Conservation (phyloP, 345 rosid genomes). For the Brassica rapa region DNA sequence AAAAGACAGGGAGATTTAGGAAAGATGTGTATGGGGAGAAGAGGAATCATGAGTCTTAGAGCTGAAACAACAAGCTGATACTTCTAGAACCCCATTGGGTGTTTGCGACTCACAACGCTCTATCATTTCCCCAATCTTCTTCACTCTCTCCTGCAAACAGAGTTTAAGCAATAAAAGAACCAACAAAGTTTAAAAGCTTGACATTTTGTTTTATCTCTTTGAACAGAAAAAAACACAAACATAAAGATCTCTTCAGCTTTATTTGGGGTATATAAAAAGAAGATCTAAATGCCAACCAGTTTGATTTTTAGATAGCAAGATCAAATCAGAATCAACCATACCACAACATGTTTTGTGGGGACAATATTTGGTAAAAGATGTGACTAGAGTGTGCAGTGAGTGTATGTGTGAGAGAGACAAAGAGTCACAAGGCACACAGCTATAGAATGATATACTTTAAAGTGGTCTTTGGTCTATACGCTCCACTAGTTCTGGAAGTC, state of each 20-base stretch:
- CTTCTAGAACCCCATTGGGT: conserved; percentile 43
- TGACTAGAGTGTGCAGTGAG: conserved; percentile 36
- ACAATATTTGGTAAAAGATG: conserved; percentile 31
- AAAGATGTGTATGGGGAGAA: conserved; percentile 34
- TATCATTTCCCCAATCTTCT: conserved; percentile 38
- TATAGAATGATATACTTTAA: conserved; percentile 19
- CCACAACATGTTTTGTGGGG: conserved; percentile 31
- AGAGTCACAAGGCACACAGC: conserved; percentile 41
- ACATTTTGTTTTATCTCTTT: conserved; percentile 11
- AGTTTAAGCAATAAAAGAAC: conserved; percentile 18
- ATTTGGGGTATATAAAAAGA: neutral
- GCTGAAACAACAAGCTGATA: conserved; percentile 41
- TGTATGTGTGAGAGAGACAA: conserved; percentile 15
- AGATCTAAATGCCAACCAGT: conserved; percentile 4
- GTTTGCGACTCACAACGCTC: conserved; percentile 36
- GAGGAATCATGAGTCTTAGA: conserved; percentile 34
- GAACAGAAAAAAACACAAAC: conserved; percentile 11
- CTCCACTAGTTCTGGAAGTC: conserved; percentile 42
- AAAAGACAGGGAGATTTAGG: conserved; percentile 12
- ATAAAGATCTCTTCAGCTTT: conserved; percentile 7
- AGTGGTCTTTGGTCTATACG: conserved; percentile 36
- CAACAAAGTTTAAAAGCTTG: conserved; percentile 23
- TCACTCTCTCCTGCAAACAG: conserved; percentile 41
- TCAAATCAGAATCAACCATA: conserved; percentile 24
- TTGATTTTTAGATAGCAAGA: conserved; percentile 21